Evolutionary conservation across 345 rosid species (phyloP).

Genomic region (Trapa incisa): DNA sequence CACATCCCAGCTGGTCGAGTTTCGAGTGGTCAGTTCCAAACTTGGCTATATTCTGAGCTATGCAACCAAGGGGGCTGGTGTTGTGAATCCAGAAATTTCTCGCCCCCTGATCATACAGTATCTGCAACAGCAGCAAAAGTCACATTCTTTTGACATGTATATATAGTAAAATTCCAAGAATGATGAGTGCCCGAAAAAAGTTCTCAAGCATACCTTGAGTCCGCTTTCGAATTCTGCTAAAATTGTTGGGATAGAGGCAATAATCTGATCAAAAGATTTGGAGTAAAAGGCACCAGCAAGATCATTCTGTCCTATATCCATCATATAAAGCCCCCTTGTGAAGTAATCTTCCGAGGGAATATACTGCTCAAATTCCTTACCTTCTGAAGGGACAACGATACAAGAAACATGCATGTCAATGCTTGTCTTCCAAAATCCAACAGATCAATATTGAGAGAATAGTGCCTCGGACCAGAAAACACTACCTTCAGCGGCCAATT

Average conservation of each 20-base stretch:
- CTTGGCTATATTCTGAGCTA: slow-evolving; percentile 74
- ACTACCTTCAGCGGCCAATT: slow-evolving; percentile 47
- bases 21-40: slow-evolving; percentile 72
- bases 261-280: slow-evolving; percentile 36
- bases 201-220: slow-evolving; percentile 36
- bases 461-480: background rate
- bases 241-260: slow-evolving; percentile 57
- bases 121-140: slow-evolving; percentile 20
- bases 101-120: slow-evolving; percentile 67
- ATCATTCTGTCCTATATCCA: slow-evolving; percentile 94
- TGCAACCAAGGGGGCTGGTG: slow-evolving; percentile 91
- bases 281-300: slow-evolving; percentile 87
- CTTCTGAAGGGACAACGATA: slow-evolving; percentile 14
- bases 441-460: background rate
- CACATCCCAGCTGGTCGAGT: slow-evolving; percentile 80
- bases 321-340: slow-evolving; percentile 59
- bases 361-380: slow-evolving; percentile 35
- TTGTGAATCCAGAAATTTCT: slow-evolving; percentile 91
- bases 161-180: no score
- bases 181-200: no score
- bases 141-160: background rate
- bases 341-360: slow-evolving; percentile 61
- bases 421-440: background rate
- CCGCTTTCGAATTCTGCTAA: slow-evolving; percentile 64
- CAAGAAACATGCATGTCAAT: background rate